Evolutionary conservation across 1,284 basidiomycete genomes (phyloP).

Genomic region (Melanopsichium pennsylvanicum): DNA sequence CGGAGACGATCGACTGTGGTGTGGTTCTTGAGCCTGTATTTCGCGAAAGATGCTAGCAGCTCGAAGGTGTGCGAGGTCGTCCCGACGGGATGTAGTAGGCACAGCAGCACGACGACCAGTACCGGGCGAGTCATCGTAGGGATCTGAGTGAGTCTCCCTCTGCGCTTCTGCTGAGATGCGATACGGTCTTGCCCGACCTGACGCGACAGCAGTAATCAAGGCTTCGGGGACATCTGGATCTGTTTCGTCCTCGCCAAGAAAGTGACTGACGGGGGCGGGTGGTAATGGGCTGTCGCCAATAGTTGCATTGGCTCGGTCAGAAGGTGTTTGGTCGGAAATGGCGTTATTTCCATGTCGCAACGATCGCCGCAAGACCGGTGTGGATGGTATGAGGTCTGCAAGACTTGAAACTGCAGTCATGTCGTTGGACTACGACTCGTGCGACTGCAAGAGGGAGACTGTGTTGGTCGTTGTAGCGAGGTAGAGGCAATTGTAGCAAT

Average conservation of each 20-base stretch:
- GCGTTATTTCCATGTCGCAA: constrained; percentile 21
- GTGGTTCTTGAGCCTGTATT: constrained; percentile 13
- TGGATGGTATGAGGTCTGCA: constrained; percentile 26
- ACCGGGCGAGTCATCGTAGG: constrained; percentile 45
- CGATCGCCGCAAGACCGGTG: constrained; percentile 34
- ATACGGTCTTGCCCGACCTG: constrained; percentile 10
- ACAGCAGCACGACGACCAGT: constrained; percentile 30
- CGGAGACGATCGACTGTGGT: constrained; percentile 27
- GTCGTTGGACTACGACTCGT: background rate
- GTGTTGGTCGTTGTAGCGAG: no score
- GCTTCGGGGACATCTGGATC: constrained; percentile 12
- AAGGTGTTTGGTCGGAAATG: constrained; percentile 26
- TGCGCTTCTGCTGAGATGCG: constrained; percentile 22
- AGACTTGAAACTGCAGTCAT: constrained; percentile 40
- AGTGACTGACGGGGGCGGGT: constrained; percentile 46
- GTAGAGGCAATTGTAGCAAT: no score
- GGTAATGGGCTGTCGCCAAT: constrained; percentile 43
- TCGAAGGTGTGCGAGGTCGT: constrained; percentile 26
- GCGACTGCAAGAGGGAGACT: no score
- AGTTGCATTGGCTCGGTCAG: constrained; percentile 37
- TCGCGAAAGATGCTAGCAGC: constrained; percentile 33
- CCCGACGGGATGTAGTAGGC: constrained; percentile 24
- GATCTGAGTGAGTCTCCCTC: constrained; percentile 20
- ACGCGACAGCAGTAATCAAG: background rate
- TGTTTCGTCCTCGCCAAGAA: constrained; percentile 38